Base-by-base conservation (phyloP, 2,329 filamentous ascomycete genomes). In the Madurella fahalii region DNA sequence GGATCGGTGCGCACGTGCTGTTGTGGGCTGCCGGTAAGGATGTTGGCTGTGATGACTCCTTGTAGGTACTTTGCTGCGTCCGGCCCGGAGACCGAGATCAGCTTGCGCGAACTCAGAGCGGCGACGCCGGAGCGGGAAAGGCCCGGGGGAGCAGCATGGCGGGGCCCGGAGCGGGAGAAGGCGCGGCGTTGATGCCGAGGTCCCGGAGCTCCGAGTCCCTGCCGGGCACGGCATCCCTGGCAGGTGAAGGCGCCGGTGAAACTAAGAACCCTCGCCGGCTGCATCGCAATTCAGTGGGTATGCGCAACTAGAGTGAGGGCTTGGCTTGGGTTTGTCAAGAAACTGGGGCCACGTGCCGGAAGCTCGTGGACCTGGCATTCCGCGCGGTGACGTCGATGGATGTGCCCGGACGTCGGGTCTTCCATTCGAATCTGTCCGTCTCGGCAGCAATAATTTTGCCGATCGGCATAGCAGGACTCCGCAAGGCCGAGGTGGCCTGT, bases 51-150 rank as follows among this genome's bases (percentile, higher is more conserved):
- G 60, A 94, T 82, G 53, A 95, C 82, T 51, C 93, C 92, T 69
- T 97, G 91, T 2, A 99, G 81, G 71, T 92, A 97, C 62, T 87
- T 86, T 45, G 87, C 80, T 32, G 90, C 85, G 65, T 96, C 93
- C 3, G 78, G 78, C 2, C 94, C 94, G 15, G 85, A 81, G 58
- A 97, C 76, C 40, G 86, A 86, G 62, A 99, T 85, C 43, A 97
- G 79, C 50, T 84, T 83, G 47, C 94, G 88, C 61, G 86, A 86
- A n/a, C 82, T 73, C 58, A 97, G 82, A 25, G 70, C 69, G 13
- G 81, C 73, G 69, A 82, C 67, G 61, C 74, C 76, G 56, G 78
- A 65, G 78, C 76, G 13, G 78, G 77, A 40, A 75, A 71, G 1
- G 64, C 55, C 65, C 31, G 57, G 53, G 58, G 50, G 30, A 52